phyloP scores from a whole-genome alignment of 345 rosid genomes.

The Trapa incisa region DNA sequence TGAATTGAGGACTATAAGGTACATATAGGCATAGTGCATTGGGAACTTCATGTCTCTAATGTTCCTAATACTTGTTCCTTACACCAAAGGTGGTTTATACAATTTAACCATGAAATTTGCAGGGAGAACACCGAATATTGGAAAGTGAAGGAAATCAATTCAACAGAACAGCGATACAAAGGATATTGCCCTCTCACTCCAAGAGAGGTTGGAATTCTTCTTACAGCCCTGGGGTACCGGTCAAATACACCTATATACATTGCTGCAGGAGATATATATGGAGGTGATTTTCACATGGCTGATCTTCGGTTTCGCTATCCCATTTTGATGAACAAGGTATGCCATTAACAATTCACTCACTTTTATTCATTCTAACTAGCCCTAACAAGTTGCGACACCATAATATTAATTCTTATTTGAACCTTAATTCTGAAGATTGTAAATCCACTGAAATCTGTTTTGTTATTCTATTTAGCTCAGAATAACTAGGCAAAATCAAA shows the following conservation, averaged over 20 bases:
- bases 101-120: background rate
- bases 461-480: background rate
- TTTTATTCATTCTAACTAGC: background rate
- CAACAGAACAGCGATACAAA: constrained; percentile 12
- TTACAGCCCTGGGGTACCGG: constrained; percentile 19
- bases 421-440: too few species aligned
- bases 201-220: constrained; percentile 21
- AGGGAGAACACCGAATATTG: constrained; percentile 21
- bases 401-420: background rate
- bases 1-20: constrained; percentile 19
- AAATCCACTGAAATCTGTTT: background rate
- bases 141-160: constrained; percentile 21
- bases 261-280: constrained; percentile 27
- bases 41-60: background rate
- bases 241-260: constrained; percentile 19
- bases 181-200: constrained; percentile 31
- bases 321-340: constrained; percentile 16
- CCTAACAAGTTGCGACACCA: background rate
- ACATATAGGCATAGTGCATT: background rate
- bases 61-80: background rate
- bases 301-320: constrained; percentile 16
- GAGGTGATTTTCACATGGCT: constrained; percentile 17
- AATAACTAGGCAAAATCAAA: background rate
- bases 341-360: background rate
- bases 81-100: constrained; percentile 15